A percentile compares a stretch with the other conserved stretches of the same genome.
phyloP scores from a whole-genome alignment of 768 basidiomycete species.

The Epithele typhae region DNA sequence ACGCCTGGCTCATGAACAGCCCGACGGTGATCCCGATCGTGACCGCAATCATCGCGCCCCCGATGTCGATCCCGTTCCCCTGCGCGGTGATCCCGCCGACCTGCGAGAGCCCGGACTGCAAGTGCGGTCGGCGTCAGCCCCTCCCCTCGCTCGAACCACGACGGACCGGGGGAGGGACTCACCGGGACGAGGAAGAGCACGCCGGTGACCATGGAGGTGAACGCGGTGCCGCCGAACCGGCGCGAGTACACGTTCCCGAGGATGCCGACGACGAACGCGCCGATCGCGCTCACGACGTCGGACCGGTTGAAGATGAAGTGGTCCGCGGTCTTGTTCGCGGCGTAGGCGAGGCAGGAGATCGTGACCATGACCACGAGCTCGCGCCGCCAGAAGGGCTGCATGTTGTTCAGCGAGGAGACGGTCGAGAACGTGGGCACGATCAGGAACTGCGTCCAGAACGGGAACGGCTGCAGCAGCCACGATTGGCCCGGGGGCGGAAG shows the following conservation, averaged over 20 bases:
- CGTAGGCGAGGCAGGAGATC: slow-evolving; percentile 77
- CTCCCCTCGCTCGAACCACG: neutral
- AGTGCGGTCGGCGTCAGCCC: neutral
- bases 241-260: slow-evolving; percentile 80
- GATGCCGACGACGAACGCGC: slow-evolving; percentile 76
- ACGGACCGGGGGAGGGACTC: slow-evolving; percentile 29
- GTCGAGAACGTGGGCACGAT: slow-evolving; percentile 75
- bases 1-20: slow-evolving; percentile 80
- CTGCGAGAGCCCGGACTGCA: slow-evolving; percentile 78
- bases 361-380: slow-evolving; percentile 80
- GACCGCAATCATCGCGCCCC: slow-evolving; percentile 85
- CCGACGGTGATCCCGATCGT: slow-evolving; percentile 90
- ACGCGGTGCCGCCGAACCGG: slow-evolving; percentile 80
- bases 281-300: slow-evolving; percentile 81
- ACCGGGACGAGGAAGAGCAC: slow-evolving; percentile 86
- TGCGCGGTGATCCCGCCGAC: slow-evolving; percentile 81
- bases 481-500: slow-evolving; percentile 56
- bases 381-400: slow-evolving; percentile 68
- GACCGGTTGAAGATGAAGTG: slow-evolving; percentile 83
- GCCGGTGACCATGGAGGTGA: slow-evolving; percentile 88
- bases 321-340: slow-evolving; percentile 78
- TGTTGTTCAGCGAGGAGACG: slow-evolving; percentile 68
- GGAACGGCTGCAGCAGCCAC: slow-evolving; percentile 83
- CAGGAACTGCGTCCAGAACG: slow-evolving; percentile 69
- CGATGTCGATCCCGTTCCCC: slow-evolving; percentile 79